Conservation (phyloP, 345 rosid genomes). For the Citrus medica region DNA sequence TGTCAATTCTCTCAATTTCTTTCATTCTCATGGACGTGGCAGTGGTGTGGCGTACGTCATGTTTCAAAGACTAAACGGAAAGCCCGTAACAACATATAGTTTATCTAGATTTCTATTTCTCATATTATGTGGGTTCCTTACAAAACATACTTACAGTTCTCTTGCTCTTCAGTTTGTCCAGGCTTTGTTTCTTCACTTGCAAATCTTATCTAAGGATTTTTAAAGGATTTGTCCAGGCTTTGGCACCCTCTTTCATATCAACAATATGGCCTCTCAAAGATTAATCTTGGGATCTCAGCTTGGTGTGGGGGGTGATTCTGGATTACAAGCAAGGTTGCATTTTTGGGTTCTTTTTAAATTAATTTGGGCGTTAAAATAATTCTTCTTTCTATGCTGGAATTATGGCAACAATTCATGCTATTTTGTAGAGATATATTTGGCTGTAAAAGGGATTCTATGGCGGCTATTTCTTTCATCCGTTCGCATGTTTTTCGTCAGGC, state of each 20-base stretch:
- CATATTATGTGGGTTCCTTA: no score
- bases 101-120: no score
- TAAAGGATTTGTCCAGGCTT: no score
- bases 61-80: no score
- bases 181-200: not conserved
- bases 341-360: no score
- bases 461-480: not conserved
- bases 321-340: not conserved
- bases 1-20: no score
- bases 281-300: not conserved
- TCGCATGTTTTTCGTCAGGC: not conserved
- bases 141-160: not conserved
- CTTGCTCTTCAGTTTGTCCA: not conserved
- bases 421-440: not conserved
- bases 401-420: not conserved
- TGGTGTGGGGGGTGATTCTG: not conserved
- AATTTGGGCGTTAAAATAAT: no score
- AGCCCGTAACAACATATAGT: no score
- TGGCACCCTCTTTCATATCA: no score
- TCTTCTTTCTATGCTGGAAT: not conserved
- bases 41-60: no score
- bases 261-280: not conserved
- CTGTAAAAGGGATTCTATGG: not conserved
- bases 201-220: not conserved
- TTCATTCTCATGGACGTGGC: no score